These are phyloP conservation scores for Linum lewisii DNA, from an alignment of 345 rosid genomes.

Conservation along the genomic window DNA sequence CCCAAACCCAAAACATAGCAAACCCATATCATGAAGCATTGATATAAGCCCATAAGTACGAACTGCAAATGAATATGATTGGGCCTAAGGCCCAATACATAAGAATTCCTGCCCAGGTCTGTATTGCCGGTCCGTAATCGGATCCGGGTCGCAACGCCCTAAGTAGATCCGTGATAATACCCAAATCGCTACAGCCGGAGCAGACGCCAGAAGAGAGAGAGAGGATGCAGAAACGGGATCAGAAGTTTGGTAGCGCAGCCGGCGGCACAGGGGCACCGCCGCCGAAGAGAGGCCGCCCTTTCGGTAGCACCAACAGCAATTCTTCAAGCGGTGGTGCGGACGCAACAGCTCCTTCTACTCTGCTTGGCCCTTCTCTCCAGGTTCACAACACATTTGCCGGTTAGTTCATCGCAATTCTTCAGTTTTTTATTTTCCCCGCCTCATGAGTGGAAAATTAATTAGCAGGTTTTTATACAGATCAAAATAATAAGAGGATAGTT, in stretches of 20 bases:
- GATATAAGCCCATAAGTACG: no score
- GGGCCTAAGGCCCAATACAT: no score
- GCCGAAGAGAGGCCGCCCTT: conserved; percentile 81
- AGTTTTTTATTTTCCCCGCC: background rate
- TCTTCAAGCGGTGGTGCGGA: conserved; percentile 34
- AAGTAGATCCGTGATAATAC: background rate
- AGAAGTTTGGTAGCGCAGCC: conserved; percentile 52
- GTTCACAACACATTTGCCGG: conserved; percentile 86
- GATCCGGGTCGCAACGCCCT: background rate
- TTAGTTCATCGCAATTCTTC: conserved; percentile 16
- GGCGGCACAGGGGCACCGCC: conserved; percentile 56
- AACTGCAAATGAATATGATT: no score
- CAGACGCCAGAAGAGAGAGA: background rate
- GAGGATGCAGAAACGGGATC: conserved; percentile 83
- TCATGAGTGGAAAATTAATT: background rate
- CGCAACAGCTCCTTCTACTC: conserved; percentile 50
- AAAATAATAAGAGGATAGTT: conserved; percentile 79
- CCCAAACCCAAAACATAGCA: no score
- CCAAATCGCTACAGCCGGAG: background rate
- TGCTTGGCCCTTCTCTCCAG: conserved; percentile 85
- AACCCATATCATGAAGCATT: no score
- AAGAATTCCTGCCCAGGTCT: no score
- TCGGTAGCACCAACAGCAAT: conserved; percentile 58
- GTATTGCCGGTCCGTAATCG: background rate
- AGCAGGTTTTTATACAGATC: conserved; percentile 36